Evolutionary conservation across 106 monocot genomes (phyloP).

Genomic region (Apostasia shenzhenica): DNA sequence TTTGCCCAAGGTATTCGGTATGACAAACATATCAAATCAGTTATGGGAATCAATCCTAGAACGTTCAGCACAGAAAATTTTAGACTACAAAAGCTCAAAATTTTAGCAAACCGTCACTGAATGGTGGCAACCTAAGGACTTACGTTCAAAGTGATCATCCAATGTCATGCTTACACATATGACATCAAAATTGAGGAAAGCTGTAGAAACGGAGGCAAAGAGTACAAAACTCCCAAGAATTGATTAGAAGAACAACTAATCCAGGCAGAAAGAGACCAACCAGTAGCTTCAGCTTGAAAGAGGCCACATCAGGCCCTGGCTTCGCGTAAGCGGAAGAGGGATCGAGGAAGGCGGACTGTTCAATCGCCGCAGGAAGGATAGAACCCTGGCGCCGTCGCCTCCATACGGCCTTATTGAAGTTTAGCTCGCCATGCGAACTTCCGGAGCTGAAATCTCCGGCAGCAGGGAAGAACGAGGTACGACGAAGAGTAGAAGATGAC

Average conservation of each 20-base stretch:
- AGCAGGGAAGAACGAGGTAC: not conserved
- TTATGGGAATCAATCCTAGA: too few relatives aligned
- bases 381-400: not conserved
- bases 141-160: too few relatives aligned
- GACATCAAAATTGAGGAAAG: too few relatives aligned
- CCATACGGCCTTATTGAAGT: not conserved
- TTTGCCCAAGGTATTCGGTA: too few relatives aligned
- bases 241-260: not conserved
- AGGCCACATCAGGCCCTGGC: not conserved
- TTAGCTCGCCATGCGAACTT: not conserved
- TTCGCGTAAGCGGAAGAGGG: not conserved
- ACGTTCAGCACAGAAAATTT: too few relatives aligned
- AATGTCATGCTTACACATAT: too few relatives aligned
- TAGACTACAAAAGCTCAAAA: too few relatives aligned
- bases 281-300: slow-evolving; percentile 5
- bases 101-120: too few relatives aligned
- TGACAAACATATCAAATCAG: too few relatives aligned
- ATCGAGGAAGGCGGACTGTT: not conserved
- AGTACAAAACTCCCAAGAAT: not conserved
- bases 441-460: not conserved
- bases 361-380: not conserved
- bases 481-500: not conserved
- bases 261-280: not conserved
- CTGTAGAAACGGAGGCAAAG: not conserved
- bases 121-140: too few relatives aligned